Base-by-base conservation (phyloP, 2,329 filamentous ascomycete genomes). In the Sphaerulina populicola region DNA sequence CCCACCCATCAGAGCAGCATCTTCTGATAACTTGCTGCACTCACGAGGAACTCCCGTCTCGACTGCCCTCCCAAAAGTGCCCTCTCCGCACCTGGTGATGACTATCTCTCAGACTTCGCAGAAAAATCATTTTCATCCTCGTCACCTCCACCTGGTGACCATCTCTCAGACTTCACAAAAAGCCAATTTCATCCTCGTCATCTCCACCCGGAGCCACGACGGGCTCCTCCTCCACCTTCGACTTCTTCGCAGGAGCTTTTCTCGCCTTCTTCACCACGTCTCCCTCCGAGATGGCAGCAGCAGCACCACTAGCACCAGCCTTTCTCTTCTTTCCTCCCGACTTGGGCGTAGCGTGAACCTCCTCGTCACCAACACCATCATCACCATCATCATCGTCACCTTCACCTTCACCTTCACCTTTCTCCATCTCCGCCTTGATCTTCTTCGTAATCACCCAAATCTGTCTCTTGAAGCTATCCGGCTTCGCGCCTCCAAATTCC, bases 401-500 rank as follows among this genome's bases (percentile, higher is more conserved):
- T 14, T 40, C n/a, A n/a, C n/a, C n/a, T n/a, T n/a, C n/a, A 6
- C 38, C 33, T 10, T 12, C 39, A 6, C 31, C 46, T 14, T 40
- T 50, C 4, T 41, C 53, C 51, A 36, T 53, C 8, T 51, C 46
- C 10, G 55, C 52, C 45, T 59, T 60, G 40, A 60, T 54, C 44
- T 56, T 59, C 52, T 61, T 61, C 30, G 41, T 50, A 21, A 60
- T 57, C 18, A 56, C 55, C 55, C 57, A 59, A 11, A 61, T 52
- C 9, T 38, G 33, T 18, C 55, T 52, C 47, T 62, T 61, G 51
- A 57, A 61, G 12, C 49, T 53, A 11, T 56, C 56, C 2, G 56
- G 48, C 31, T 60, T 57, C 21, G 39, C 38, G 18, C 51, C 47
- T 14, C 56, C 53, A 31, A 57, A 58, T 12, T 61, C 53, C 9